phyloP scores from a whole-genome alignment of 1,284 basidiomycete species.

The Erythrobasidium hasegawianum region DNA sequence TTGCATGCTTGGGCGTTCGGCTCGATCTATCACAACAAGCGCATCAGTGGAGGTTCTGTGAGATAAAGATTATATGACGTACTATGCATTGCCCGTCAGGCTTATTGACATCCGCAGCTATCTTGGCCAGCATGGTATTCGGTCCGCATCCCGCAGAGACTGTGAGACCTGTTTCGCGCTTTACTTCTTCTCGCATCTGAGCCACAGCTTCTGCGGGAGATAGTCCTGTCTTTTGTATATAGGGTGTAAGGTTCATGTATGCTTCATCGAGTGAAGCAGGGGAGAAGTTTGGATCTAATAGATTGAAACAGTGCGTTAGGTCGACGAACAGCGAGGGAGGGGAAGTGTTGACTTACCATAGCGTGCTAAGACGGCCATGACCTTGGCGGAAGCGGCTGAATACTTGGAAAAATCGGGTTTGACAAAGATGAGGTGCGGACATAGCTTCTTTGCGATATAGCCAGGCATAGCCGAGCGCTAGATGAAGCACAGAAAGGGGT shows the following conservation, averaged over 20 bases:
- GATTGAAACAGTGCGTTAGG: too few relatives aligned
- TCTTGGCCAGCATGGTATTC: slow-evolving; percentile 68
- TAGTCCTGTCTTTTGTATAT: slow-evolving; percentile 56
- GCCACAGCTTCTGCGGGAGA: slow-evolving; percentile 69
- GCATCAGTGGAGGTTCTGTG: too few relatives aligned
- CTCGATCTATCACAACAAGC: slow-evolving; percentile 37
- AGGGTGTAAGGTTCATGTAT: slow-evolving; percentile 36
- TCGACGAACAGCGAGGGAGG: too few relatives aligned
- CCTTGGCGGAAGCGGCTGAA: slow-evolving; percentile 44
- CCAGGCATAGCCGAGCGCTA: slow-evolving; percentile 53
- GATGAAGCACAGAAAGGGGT: too few relatives aligned
- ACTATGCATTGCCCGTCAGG: slow-evolving; percentile 86
- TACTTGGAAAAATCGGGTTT: slow-evolving; percentile 49
- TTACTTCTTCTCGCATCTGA: slow-evolving; percentile 67
- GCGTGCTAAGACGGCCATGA: slow-evolving; percentile 45
- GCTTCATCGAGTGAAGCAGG: slow-evolving; percentile 46
- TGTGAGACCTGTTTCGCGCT: slow-evolving; percentile 74
- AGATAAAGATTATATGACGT: too few relatives aligned
- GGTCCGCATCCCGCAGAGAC: slow-evolving; percentile 69
- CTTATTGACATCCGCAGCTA: slow-evolving; percentile 67
- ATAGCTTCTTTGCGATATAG: slow-evolving; percentile 88
- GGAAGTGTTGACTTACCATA: slow-evolving; percentile 41
- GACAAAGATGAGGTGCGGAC: slow-evolving; percentile 81
- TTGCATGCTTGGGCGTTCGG: slow-evolving; percentile 60
- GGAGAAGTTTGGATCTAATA: slow-evolving; percentile 38